Evolutionary conservation across 306 rosid species (phyloP).

Genomic region (Ochetophila trinervis): DNA sequence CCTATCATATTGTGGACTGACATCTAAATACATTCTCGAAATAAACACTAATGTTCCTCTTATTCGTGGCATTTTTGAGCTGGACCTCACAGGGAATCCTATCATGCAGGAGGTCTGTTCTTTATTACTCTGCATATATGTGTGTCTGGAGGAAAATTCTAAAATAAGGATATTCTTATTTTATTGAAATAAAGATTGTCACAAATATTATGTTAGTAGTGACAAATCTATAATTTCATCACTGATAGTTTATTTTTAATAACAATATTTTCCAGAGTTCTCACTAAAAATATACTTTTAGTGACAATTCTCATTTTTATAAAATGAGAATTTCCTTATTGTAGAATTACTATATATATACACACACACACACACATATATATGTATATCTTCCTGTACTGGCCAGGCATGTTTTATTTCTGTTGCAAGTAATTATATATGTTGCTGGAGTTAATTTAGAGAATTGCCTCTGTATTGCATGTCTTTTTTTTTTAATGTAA

Average conservation of each 20-base stretch:
- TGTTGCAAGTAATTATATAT: neutral
- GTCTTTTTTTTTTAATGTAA: neutral
- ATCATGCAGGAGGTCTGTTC: conserved; percentile 63
- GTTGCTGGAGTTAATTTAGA: neutral
- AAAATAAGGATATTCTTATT: too few species aligned
- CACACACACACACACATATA: too few species aligned
- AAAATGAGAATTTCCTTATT: too few species aligned
- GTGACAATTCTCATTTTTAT: too few species aligned
- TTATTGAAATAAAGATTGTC: too few species aligned
- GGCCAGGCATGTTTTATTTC: conserved; percentile 16
- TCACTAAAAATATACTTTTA: too few species aligned
- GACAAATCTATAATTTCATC: too few species aligned
- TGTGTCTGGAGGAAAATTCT: too few species aligned
- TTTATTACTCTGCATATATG: neutral
- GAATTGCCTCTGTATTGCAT: neutral
- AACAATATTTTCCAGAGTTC: too few species aligned
- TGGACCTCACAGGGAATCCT: conserved; percentile 79
- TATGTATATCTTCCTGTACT: neutral
- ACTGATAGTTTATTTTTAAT: too few species aligned
- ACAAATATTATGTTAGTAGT: too few species aligned
- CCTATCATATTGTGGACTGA: conserved; percentile 68
- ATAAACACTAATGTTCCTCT: conserved; percentile 33
- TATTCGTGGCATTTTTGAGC: conserved; percentile 57
- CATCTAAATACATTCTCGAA: conserved; percentile 39
- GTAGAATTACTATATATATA: neutral